Evolutionary conservation across 495 filamentous ascomycete species (phyloP).

Genomic region (Chaetomium cochliodes): DNA sequence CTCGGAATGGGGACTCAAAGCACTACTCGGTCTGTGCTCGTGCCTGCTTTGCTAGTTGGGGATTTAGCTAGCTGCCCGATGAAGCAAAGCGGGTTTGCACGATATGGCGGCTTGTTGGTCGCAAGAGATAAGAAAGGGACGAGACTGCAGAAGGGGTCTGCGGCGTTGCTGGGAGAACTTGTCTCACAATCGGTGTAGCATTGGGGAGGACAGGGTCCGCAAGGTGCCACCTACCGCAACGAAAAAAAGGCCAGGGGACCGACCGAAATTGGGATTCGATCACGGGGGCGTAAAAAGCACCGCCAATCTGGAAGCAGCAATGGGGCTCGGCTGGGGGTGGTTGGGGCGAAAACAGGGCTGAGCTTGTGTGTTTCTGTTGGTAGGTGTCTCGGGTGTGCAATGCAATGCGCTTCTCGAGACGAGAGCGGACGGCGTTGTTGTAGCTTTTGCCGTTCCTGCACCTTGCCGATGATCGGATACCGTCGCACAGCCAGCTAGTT

Average conservation of each 20-base stretch:
- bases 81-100: not conserved
- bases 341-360: constrained; percentile 12
- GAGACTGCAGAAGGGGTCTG: not conserved
- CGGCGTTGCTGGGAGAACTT: constrained; percentile 15
- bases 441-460: not conserved
- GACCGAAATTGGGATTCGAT: constrained; percentile 22
- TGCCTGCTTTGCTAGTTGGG: not conserved
- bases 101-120: not conserved
- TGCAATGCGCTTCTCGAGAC: constrained; percentile 9
- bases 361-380: not conserved
- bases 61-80: not conserved
- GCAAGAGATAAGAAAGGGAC: constrained; percentile 3
- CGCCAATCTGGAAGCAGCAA: constrained; percentile 22
- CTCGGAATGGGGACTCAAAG: not conserved
- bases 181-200: constrained; percentile 18
- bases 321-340: not conserved
- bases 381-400: not conserved
- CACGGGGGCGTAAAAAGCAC: constrained; percentile 30
- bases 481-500: not conserved
- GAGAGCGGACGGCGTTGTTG: not conserved
- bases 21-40: constrained; percentile 2
- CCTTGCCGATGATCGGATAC: not conserved
- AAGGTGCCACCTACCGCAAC: constrained; percentile 8
- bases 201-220: constrained; percentile 19
- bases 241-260: constrained; percentile 20